Evolutionary conservation across 179 eudicot species (phyloP).

Genomic region (Amaranthus tricolor): DNA sequence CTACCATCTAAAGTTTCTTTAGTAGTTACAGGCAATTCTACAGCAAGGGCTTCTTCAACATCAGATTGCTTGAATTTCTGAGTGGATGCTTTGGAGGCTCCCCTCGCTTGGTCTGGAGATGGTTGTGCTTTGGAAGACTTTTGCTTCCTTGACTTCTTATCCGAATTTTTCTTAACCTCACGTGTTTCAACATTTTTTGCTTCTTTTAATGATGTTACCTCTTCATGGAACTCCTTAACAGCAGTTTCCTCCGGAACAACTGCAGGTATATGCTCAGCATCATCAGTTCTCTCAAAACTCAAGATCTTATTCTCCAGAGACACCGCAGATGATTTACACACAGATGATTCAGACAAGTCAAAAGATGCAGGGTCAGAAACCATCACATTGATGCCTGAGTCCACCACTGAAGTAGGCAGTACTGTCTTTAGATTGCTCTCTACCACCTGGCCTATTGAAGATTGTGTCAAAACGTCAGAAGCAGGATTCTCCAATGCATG

Average conservation of each 20-base stretch:
- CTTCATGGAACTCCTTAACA: constrained; percentile 31
- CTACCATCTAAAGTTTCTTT: constrained; percentile 19
- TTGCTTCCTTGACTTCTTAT: constrained; percentile 76
- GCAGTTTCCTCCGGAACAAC: constrained; percentile 29
- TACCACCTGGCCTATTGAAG: constrained; percentile 30
- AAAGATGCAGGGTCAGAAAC: constrained; percentile 19
- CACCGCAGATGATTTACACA: constrained; percentile 23
- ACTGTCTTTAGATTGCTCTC: constrained; percentile 16
- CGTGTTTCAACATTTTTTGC: constrained; percentile 44
- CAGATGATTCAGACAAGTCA: constrained; percentile 24
- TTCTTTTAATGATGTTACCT: constrained; percentile 39
- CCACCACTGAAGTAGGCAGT: constrained; percentile 24
- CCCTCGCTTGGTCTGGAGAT: constrained; percentile 59
- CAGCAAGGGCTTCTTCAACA: constrained; percentile 27
- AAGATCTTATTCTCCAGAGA: constrained; percentile 22
- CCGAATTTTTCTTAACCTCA: constrained; percentile 63
- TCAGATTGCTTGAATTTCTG: constrained; percentile 50
- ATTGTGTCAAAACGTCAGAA: constrained; percentile 8
- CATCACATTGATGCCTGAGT: constrained; percentile 13
- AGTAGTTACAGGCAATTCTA: constrained; percentile 18
- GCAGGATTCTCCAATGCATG: constrained; percentile 3
- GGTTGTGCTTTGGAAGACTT: constrained; percentile 73
- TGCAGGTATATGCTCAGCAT: constrained; percentile 19
- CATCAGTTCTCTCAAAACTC: constrained; percentile 32
- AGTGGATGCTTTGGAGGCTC: constrained; percentile 35